These are phyloP conservation scores for Sporobolomyces roseus DNA, from an alignment of 768 basidiomycete genomes.

Conservation along the genomic window DNA sequence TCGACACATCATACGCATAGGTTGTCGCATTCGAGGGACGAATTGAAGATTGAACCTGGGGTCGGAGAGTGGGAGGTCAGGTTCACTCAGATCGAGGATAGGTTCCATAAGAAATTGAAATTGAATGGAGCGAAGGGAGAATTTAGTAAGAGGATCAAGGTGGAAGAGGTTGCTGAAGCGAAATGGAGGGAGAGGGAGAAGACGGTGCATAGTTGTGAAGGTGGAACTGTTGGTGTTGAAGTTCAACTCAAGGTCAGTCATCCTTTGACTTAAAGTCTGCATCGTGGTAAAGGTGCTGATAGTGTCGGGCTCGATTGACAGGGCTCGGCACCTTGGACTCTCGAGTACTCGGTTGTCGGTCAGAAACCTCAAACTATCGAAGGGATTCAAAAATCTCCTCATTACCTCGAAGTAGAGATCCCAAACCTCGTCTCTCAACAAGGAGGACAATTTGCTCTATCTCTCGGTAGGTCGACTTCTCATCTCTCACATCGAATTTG, in stretches of 20 bases:
- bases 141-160: conserved; percentile 11
- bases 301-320: conserved; percentile 46
- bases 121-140: background rate
- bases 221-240: conserved; percentile 67
- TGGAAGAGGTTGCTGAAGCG: conserved; percentile 23
- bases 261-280: too few species aligned
- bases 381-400: conserved; percentile 30
- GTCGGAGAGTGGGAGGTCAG: conserved; percentile 37
- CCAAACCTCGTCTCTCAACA: conserved; percentile 34
- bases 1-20: background rate
- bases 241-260: conserved; percentile 68
- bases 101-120: conserved; percentile 32
- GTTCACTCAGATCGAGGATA: conserved; percentile 36
- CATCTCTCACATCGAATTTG: background rate
- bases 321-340: conserved; percentile 86
- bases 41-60: conserved; percentile 27
- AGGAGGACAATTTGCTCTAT: conserved; percentile 43
- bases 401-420: conserved; percentile 40
- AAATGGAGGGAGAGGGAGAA: conserved; percentile 31
- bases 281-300: too few species aligned
- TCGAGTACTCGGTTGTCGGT: conserved; percentile 76
- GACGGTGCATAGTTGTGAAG: conserved; percentile 62
- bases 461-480: conserved; percentile 30
- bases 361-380: conserved; percentile 51
- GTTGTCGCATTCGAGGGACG: conserved; percentile 25